Base-by-base conservation (phyloP, 495 filamentous ascomycete species). In the Gamarada debralockiae region DNA sequence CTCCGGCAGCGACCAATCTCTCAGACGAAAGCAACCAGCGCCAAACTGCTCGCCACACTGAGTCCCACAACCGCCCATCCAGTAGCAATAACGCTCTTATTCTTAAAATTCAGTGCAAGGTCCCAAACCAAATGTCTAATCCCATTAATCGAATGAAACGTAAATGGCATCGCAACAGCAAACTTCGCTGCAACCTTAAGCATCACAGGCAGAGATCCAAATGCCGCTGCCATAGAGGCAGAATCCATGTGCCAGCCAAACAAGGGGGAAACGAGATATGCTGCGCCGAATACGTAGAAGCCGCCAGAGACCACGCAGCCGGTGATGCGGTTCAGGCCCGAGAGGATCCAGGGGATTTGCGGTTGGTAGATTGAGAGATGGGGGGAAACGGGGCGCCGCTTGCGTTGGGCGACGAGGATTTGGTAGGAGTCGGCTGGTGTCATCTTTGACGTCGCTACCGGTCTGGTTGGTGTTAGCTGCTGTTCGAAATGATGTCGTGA, bases 111-210 rank as follows among this genome's bases (percentile, higher is more conserved):
- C 48, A 71, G 67, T 33, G 85, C 86, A 45, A 83, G 67, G 77
- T 99, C 93, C 86, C 89, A 96, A 25, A 78, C 57, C 71, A 99
- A 75, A 78, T 97, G 93, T 63, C 90, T 82, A n/a, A 95, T 50
- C 21, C 95, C 93, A 72, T 95, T 97, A 59, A 91, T 66, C 54
- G 68, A 69, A 72, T 99, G 95, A 74, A 83, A 97, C 29, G 83
- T 82, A 70, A 99, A 96, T 17, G 92, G 92, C 68, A 87, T 77
- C 36, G 89, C 88, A 29, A 89, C 49, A 12, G 73, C 56, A 50
- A 79, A 70, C 82, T 99, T 99, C 53, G 89, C 58, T n/a, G 64
- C 62, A 44, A 87, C 63, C 79, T 93, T 90, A 54, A 75, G 76
- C 40, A 75, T 72, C 20, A 86, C 33, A 6, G 91, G 88, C 52